These are phyloP conservation scores for Phyllosticta citrichinensis DNA, from an alignment of 2,329 filamentous ascomycete species.

Conservation along the genomic window DNA sequence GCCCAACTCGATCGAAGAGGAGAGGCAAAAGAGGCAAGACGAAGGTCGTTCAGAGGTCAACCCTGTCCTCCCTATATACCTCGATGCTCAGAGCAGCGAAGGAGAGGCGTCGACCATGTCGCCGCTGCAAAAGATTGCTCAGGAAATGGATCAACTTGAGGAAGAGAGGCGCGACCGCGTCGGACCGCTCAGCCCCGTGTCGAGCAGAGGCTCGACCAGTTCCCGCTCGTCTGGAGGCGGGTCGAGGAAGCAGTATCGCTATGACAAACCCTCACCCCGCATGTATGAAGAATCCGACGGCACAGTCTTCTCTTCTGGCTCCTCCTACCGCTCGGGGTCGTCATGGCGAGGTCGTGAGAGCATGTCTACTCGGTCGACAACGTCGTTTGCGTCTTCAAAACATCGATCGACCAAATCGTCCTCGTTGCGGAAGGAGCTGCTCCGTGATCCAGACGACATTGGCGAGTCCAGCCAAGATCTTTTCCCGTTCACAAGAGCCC, in stretches of 20 bases:
- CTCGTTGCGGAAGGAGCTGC: slow-evolving; percentile 72
- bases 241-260: slow-evolving; percentile 36
- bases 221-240: slow-evolving; percentile 43
- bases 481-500: slow-evolving; percentile 74
- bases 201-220: slow-evolving; percentile 47
- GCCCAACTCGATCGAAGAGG: slow-evolving; percentile 69
- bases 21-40: slow-evolving; percentile 31
- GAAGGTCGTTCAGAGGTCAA: slow-evolving; percentile 18
- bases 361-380: slow-evolving; percentile 45
- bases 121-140: slow-evolving; percentile 64
- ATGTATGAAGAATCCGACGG: slow-evolving; percentile 26
- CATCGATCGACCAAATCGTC: slow-evolving; percentile 24
- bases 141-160: slow-evolving; percentile 57
- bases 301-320: slow-evolving; percentile 60
- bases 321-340: slow-evolving; percentile 37
- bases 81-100: slow-evolving; percentile 57
- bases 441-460: slow-evolving; percentile 63
- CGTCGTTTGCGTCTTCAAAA: slow-evolving; percentile 38
- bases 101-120: slow-evolving; percentile 53
- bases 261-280: slow-evolving; percentile 33
- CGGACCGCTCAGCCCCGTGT: slow-evolving; percentile 57
- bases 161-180: slow-evolving; percentile 51
- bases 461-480: slow-evolving; percentile 56
- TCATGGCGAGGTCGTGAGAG: slow-evolving; percentile 37
- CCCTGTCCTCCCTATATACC: slow-evolving; percentile 24